Base-by-base conservation (phyloP, 805 yeast genomes). In the Starmera caribaea region DNA sequence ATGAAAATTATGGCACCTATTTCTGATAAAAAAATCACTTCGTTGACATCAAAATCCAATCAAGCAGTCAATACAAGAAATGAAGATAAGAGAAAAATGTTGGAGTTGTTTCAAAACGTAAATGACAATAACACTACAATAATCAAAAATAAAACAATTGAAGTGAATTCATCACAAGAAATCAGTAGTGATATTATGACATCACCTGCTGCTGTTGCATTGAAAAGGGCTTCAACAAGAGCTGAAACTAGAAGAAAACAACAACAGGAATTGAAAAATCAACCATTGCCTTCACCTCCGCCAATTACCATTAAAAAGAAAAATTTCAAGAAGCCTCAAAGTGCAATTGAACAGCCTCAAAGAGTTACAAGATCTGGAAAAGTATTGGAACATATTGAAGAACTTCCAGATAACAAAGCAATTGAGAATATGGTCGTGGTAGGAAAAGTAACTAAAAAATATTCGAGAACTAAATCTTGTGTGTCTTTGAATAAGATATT, bases 381-480 rank as follows among this genome's bases (percentile, higher is more conserved):
- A 11, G 7, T 16, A 30, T 3, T 30, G 32, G 32, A 30, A n/a
- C 4, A 14, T 30, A 12, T 29, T 29, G 30, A 29, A 29, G 30
- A 13, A 8, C 9, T 12, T 13, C 13, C n/a, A 28, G n/a, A 28
- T 7, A 28, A 8, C 30, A 10, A 28, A 15, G 32, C 14, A 15
- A n/a, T 30, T 4, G 30, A 13, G n/a, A 28, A 28, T 28, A 8
- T 30, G 32, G 10, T 43, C 40, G 13, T 29, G 45, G 34, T 37
- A 42, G 24, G 47, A 48, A 1, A 59, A 62, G 2, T 61, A 63
- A 33, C 63, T 69, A 2, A 53, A 55, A 29, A 54, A 54, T 13
- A 42, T 65, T 16, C 68, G 64, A 40, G 50, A 55, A 16, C 68
- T 63, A 41, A 65, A 65, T 6, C 51, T 42, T 38, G 51, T 21